These are phyloP conservation scores for Epichloe sibirici DNA, from an alignment of 2,329 filamentous ascomycete genomes.

Conservation along the genomic window DNA sequence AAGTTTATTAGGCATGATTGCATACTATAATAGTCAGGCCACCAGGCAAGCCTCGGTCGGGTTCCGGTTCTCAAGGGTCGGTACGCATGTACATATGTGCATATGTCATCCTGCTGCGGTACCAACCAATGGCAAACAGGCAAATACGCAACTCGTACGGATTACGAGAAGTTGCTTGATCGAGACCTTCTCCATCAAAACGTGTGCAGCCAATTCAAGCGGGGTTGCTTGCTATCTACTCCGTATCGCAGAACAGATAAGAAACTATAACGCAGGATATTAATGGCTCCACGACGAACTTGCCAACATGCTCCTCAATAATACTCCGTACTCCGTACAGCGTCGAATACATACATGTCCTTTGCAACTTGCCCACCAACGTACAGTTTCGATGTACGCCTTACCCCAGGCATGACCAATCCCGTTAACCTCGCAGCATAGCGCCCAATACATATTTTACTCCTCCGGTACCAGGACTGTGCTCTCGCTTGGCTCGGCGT, in stretches of 20 bases:
- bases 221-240: neutral
- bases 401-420: neutral
- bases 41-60: neutral
- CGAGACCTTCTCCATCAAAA: too few species aligned
- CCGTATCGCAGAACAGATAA: neutral
- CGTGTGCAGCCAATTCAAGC: too few species aligned
- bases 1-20: too few species aligned
- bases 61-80: neutral
- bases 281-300: neutral
- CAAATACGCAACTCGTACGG: too few species aligned
- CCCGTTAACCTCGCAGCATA: too few species aligned
- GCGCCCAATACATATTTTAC: conserved; percentile 3
- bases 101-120: too few species aligned
- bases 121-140: too few species aligned
- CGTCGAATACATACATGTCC: neutral
- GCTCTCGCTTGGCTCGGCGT: conserved; percentile 4
- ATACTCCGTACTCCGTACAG: too few species aligned
- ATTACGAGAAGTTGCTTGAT: too few species aligned
- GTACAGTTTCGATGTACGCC: neutral
- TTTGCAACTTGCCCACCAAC: neutral
- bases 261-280: neutral
- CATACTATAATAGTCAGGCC: neutral
- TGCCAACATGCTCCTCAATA: too few species aligned
- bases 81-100: too few species aligned
- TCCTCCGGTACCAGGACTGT: conserved; percentile 19